These are phyloP conservation scores for Hypoxylon crocopeplum DNA, from an alignment of 495 filamentous ascomycete genomes.

Conservation along the genomic window DNA sequence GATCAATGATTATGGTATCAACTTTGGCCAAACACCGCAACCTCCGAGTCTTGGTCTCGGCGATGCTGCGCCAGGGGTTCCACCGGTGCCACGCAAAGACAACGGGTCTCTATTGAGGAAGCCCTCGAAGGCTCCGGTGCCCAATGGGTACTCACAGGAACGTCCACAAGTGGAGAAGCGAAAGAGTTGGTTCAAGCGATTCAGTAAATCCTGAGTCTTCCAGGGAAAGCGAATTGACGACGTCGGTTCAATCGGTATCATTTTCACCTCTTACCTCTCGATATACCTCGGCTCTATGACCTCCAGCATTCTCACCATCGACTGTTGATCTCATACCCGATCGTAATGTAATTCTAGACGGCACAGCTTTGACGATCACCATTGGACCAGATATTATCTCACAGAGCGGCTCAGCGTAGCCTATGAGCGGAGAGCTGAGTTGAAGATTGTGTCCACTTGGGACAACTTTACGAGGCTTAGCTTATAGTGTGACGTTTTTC, in stretches of 20 bases:
- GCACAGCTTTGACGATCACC: slow-evolving; percentile 20
- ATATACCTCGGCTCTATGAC: slow-evolving; percentile 32
- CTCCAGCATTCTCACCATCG: slow-evolving; percentile 21
- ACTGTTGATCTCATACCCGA: slow-evolving; percentile 18
- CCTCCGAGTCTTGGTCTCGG: slow-evolving; percentile 45
- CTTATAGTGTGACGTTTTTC: too few relatives aligned
- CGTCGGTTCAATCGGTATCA: slow-evolving; percentile 8
- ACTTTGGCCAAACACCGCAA: slow-evolving; percentile 49
- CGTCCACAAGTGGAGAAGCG: slow-evolving; percentile 68
- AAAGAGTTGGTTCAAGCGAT: slow-evolving; percentile 88
- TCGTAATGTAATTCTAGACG: slow-evolving; percentile 6
- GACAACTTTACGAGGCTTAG: neutral
- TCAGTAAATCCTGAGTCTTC: slow-evolving; percentile 66
- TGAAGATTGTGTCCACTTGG: slow-evolving; percentile 1
- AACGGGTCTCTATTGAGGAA: slow-evolving; percentile 42
- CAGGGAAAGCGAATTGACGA: slow-evolving; percentile 5
- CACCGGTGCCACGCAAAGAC: slow-evolving; percentile 52
- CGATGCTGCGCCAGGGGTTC: slow-evolving; percentile 21
- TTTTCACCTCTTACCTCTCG: slow-evolving; percentile 16
- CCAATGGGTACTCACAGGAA: slow-evolving; percentile 39
- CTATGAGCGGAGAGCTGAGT: neutral
- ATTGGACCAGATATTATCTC: slow-evolving; percentile 4
- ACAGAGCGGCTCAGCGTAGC: neutral
- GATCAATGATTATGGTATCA: slow-evolving; percentile 56
- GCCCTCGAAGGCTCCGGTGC: slow-evolving; percentile 32